A percentile compares a stretch with the other conserved stretches of the same genome.
These are phyloP conservation scores for Pouteria campechiana DNA, from an alignment of 179 eudicot species.

Conservation along the genomic window DNA sequence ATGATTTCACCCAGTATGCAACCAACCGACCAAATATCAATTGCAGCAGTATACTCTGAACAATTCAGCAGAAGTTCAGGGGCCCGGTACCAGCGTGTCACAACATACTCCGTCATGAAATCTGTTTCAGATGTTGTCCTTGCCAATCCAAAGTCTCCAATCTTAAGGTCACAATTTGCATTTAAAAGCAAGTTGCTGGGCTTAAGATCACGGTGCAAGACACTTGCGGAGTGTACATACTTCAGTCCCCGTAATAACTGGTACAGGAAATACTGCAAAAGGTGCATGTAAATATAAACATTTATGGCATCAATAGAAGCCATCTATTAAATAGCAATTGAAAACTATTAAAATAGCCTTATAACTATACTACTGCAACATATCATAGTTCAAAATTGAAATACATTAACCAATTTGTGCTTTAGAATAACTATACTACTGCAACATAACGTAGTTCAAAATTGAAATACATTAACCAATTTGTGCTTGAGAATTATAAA, in stretches of 20 bases:
- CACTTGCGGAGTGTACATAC: slow-evolving; percentile 89
- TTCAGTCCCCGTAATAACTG: slow-evolving; percentile 85
- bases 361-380: too few relatives aligned
- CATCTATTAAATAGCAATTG: too few relatives aligned
- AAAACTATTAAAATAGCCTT: too few relatives aligned
- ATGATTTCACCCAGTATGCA: slow-evolving; percentile 92
- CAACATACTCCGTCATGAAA: slow-evolving; percentile 98
- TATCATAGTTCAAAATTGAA: too few relatives aligned
- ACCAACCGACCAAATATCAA: slow-evolving; percentile 98
- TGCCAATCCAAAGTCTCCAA: slow-evolving; percentile 95
- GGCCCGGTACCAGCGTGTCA: slow-evolving; percentile 96
- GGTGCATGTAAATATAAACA: neutral
- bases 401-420: too few relatives aligned
- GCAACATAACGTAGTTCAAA: too few relatives aligned
- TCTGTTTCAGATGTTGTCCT: slow-evolving; percentile 96
- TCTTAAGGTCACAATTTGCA: slow-evolving; percentile 91
- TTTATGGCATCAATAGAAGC: too few relatives aligned
- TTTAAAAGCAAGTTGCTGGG: slow-evolving; percentile 88
- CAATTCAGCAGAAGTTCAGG: slow-evolving; percentile 93
- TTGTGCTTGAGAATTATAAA: too few relatives aligned
- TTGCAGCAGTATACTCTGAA: slow-evolving; percentile 94
- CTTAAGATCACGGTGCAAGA: slow-evolving; percentile 94
- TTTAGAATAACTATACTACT: too few relatives aligned
- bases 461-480: too few relatives aligned
- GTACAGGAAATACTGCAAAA: slow-evolving; percentile 81